Evolutionary conservation across 1,139 yeast genomes (phyloP).

Genomic region (Arxiozyma slooffiae): DNA sequence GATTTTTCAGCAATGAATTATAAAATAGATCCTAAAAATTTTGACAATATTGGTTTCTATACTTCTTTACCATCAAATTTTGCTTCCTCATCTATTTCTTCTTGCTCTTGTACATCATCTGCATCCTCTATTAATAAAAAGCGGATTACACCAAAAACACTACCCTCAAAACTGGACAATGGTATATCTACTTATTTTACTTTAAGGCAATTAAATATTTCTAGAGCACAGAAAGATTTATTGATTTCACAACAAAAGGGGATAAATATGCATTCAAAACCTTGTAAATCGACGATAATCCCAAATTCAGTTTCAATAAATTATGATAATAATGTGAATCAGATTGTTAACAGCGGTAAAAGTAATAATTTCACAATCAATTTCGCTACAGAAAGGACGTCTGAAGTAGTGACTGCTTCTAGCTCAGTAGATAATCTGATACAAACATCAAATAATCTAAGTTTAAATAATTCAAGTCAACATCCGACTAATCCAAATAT

Average conservation of each 20-base stretch:
- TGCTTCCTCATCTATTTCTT: background rate
- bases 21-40: constrained; percentile 28
- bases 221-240: constrained; percentile 32
- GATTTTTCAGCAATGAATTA: constrained; percentile 8
- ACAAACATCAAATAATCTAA: background rate
- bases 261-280: too few species aligned
- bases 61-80: constrained; percentile 4
- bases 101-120: background rate
- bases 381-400: background rate
- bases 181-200: constrained; percentile 36
- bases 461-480: background rate
- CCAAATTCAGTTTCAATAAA: too few species aligned
- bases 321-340: background rate
- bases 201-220: constrained; percentile 50
- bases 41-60: constrained; percentile 49
- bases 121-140: too few species aligned
- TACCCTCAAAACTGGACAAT: background rate
- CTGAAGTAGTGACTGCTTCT: background rate
- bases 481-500: background rate
- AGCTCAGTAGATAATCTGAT: too few species aligned
- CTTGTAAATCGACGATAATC: too few species aligned
- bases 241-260: background rate
- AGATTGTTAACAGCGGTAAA: background rate
- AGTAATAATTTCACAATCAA: background rate
- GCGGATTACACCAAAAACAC: too few species aligned